Base-by-base conservation (phyloP, 768 basidiomycete species). In the Amanita brunnescens region DNA sequence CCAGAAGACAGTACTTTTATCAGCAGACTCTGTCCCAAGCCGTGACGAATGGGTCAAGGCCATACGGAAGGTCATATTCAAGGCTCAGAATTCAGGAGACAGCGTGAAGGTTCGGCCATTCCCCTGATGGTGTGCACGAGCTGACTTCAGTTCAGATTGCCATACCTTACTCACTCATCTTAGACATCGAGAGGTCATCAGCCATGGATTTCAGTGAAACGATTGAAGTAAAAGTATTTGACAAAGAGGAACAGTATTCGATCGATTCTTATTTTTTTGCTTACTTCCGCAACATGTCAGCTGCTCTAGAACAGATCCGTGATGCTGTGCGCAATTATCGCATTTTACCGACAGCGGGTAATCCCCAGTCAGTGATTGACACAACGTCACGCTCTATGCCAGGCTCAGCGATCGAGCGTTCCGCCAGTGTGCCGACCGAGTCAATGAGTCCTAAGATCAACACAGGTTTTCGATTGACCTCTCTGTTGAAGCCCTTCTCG, bases 201-300 rank as follows among this genome's bases (percentile, higher is more conserved):
- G 87, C 88, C 1, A 85, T 97, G 73, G 95, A 97, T 62, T 97
- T 97, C 61, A 93, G 91, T 55, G 93, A 96, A 64, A 94, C 93
- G 0, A 86, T 99, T 53, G 93, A 97, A 69, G 78, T 97, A 57
- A 92, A 92, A 67, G 91, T 93, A 10, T 73, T 89, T 48, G 90
- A 94, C 67, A 85, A 84, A 57, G 79, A 79, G 57, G 89, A 88
- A 53, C 80, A 83, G 55, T 85, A 83, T 60, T 80, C 84, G 1
- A 66, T 88, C 30, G 89, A 91, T 62, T 91, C 89, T 2, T 92
- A 91, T 62, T 96, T 95, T 67, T 95, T 95, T 61, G 91, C 94
- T 12, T 97, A 96, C 65, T 96, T 97, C 66, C 83, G 83, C 57
- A 80, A 94, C 65, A 75, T 91, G 33, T 74, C 84, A 6, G 73